Percentiles rank a stretch among this genome's conserved stretches.
Evolutionary conservation across 2,329 filamentous ascomycete species (phyloP).

Genomic region (Arachnopeziza araneosa): DNA sequence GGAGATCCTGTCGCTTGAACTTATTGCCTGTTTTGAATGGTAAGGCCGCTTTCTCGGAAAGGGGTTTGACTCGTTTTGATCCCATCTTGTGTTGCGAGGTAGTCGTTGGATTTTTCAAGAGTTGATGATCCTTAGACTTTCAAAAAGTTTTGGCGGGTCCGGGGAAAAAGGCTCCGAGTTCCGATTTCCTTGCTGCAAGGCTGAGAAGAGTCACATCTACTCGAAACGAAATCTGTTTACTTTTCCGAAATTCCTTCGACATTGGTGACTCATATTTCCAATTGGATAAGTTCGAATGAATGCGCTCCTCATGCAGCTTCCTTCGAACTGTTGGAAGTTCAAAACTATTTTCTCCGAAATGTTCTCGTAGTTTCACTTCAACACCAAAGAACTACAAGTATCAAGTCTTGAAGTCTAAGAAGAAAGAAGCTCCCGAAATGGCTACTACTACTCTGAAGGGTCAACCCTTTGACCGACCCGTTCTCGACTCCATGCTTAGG

Average conservation of each 20-base stretch:
- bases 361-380: slow-evolving; percentile 36
- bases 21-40: slow-evolving; percentile 67
- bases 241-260: slow-evolving; percentile 3
- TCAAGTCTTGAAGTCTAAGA: slow-evolving; percentile 31
- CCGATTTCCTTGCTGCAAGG: slow-evolving; percentile 1
- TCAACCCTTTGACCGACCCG: slow-evolving; percentile 76
- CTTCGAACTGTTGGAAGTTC: slow-evolving; percentile 29
- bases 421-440: slow-evolving; percentile 42
- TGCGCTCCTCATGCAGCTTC: slow-evolving; percentile 36
- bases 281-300: slow-evolving; percentile 29
- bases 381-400: slow-evolving; percentile 31
- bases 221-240: slow-evolving; percentile 7
- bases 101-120: neutral
- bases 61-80: slow-evolving; percentile 38
- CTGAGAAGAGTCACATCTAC: slow-evolving; percentile 8
- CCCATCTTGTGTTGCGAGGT: slow-evolving; percentile 38
- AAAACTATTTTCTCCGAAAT: slow-evolving; percentile 11
- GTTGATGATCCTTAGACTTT: neutral
- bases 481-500: slow-evolving; percentile 79
- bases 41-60: slow-evolving; percentile 38
- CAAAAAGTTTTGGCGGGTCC: slow-evolving; percentile 12
- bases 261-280: slow-evolving; percentile 19
- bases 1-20: slow-evolving; percentile 68
- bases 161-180: neutral
- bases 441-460: slow-evolving; percentile 77